phyloP scores from a whole-genome alignment of 495 filamentous ascomycete species.

The Pyrenula aspistea region DNA sequence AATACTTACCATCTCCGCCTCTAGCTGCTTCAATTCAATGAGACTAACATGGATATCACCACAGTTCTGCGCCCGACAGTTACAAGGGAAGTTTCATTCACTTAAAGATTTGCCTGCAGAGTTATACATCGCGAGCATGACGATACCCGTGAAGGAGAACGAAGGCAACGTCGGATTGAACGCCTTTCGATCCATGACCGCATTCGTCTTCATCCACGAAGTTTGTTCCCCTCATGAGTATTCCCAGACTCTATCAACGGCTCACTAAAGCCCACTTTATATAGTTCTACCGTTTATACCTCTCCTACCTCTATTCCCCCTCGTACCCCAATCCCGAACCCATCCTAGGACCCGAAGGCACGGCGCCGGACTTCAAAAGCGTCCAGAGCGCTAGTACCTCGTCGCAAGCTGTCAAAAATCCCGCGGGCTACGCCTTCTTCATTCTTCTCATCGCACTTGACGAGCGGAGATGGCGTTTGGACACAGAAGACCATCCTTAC shows the following conservation, averaged over 20 bases:
- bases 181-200: background rate
- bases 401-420: background rate
- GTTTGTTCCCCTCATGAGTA: too few species aligned
- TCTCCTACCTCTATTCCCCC: background rate
- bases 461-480: background rate
- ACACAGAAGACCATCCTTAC: background rate
- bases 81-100: background rate
- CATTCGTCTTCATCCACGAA: background rate
- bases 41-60: background rate
- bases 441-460: background rate
- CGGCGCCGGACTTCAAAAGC: background rate
- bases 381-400: background rate
- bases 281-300: background rate
- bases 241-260: background rate
- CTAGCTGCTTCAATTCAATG: background rate
- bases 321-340: background rate
- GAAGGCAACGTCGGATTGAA: background rate
- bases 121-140: background rate
- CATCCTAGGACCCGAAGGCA: background rate
- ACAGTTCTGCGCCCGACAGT: background rate
- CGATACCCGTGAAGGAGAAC: background rate
- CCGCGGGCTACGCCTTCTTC: background rate
- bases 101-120: background rate
- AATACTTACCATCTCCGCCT: background rate
- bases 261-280: background rate